phyloP scores from a whole-genome alignment of 1,284 basidiomycete species.

The Spongispora temasekensis region DNA sequence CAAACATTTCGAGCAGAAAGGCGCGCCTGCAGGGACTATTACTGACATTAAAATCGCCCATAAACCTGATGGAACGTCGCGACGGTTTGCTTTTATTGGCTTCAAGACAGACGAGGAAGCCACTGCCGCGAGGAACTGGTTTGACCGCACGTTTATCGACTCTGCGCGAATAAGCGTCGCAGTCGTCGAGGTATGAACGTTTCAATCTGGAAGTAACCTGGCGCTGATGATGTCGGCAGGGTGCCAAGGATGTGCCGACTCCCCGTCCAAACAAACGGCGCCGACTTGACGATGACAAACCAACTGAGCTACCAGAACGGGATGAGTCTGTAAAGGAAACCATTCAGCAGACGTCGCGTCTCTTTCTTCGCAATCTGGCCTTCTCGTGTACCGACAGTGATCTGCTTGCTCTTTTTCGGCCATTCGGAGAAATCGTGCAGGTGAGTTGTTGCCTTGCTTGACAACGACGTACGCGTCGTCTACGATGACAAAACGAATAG shows the following conservation, averaged over 20 bases:
- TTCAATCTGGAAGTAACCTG: not conserved
- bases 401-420: conserved; percentile 65
- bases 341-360: conserved; percentile 77
- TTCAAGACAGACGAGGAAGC: conserved; percentile 86
- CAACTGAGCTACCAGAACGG: conserved; percentile 12
- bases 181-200: conserved; percentile 65
- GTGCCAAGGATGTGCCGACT: conserved; percentile 61
- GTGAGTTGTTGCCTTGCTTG: conserved; percentile 41
- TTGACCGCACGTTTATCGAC: conserved; percentile 81
- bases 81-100: conserved; percentile 92
- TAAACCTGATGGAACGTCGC: conserved; percentile 76
- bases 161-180: conserved; percentile 76
- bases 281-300: conserved; percentile 34
- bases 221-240: conserved; percentile 40
- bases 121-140: conserved; percentile 76
- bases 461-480: conserved; percentile 6
- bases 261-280: conserved; percentile 71
- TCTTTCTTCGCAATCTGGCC: conserved; percentile 91
- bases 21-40: conserved; percentile 67
- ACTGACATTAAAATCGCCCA: conserved; percentile 89
- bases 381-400: conserved; percentile 83
- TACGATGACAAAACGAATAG: conserved; percentile 56
- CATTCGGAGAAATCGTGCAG: conserved; percentile 76
- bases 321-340: conserved; percentile 56
- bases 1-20: conserved; percentile 67